phyloP scores from a whole-genome alignment of 306 rosid genomes.

The Vigna trinervia region DNA sequence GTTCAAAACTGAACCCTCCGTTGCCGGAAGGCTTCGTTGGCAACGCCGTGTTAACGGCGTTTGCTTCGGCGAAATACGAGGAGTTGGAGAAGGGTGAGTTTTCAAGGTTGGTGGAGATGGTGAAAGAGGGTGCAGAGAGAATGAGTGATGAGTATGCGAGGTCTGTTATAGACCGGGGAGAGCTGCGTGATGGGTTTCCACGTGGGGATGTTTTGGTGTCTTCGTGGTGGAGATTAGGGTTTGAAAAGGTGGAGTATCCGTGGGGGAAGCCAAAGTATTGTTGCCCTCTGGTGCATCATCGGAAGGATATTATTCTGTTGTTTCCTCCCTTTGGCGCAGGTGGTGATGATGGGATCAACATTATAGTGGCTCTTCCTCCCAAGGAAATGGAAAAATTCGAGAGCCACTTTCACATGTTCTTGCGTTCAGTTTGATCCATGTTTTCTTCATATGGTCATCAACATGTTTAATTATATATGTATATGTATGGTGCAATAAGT shows the following conservation, averaged over 20 bases:
- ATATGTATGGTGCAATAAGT: no score
- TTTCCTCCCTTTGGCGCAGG: slow-evolving; percentile 59
- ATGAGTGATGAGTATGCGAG: slow-evolving; percentile 69
- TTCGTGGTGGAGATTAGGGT: slow-evolving; percentile 83
- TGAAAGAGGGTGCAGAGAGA: slow-evolving; percentile 62
- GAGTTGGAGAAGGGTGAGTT: slow-evolving; percentile 52
- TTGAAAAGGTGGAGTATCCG: slow-evolving; percentile 76
- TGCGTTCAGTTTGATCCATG: neutral
- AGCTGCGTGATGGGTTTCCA: slow-evolving; percentile 67
- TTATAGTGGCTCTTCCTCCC: slow-evolving; percentile 66
- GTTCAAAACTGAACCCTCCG: slow-evolving; percentile 59
- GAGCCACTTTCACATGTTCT: slow-evolving; percentile 48
- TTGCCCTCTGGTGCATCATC: slow-evolving; percentile 66
- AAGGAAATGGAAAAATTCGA: slow-evolving; percentile 62
- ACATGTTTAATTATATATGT: neutral
- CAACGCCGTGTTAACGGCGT: slow-evolving; percentile 62
- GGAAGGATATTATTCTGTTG: slow-evolving; percentile 68
- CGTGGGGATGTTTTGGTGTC: slow-evolving; percentile 77
- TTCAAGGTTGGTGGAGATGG: slow-evolving; percentile 62
- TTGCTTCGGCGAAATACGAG: slow-evolving; percentile 50
- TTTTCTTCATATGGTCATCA: neutral
- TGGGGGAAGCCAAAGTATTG: slow-evolving; percentile 84
- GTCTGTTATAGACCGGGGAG: slow-evolving; percentile 78
- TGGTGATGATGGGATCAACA: slow-evolving; percentile 49
- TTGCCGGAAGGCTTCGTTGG: slow-evolving; percentile 51